phyloP scores from a whole-genome alignment of 805 yeast genomes.

The Monosporozyma yasuniensis region DNA sequence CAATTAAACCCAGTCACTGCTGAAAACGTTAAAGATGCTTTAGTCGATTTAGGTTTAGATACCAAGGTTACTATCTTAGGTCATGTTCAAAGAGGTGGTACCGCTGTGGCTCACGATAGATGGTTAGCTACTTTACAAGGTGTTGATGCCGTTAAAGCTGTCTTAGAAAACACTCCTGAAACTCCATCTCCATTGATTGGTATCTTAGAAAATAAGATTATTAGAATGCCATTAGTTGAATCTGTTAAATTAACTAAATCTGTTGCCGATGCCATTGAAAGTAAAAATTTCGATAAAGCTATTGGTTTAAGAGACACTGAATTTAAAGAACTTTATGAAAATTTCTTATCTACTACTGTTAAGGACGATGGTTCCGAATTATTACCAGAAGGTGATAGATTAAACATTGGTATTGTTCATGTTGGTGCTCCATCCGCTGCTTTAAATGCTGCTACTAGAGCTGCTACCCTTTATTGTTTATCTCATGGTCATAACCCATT shows the following conservation, averaged over 20 bases:
- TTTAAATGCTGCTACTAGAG: slow-evolving; percentile 81
- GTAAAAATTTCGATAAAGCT: slow-evolving; percentile 76
- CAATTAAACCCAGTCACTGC: slow-evolving; percentile 75
- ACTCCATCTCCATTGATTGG: slow-evolving; percentile 95
- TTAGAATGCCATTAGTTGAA: slow-evolving; percentile 77
- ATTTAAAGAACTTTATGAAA: slow-evolving; percentile 68
- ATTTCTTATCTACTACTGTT: slow-evolving; percentile 61
- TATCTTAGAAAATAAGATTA: slow-evolving; percentile 76
- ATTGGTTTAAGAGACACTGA: slow-evolving; percentile 81
- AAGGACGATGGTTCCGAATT: slow-evolving; percentile 55
- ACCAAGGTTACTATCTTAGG: slow-evolving; percentile 93
- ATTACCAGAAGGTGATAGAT: slow-evolving; percentile 51
- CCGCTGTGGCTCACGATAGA: slow-evolving; percentile 93
- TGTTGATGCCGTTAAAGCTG: slow-evolving; percentile 93
- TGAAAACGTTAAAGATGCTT: slow-evolving; percentile 69
- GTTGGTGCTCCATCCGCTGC: slow-evolving; percentile 99
- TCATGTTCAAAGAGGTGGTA: slow-evolving; percentile 98
- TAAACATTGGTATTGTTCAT: slow-evolving; percentile 76
- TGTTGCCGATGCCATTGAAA: slow-evolving; percentile 83
- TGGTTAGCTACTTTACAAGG: slow-evolving; percentile 91
- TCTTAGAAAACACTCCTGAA: slow-evolving; percentile 75
- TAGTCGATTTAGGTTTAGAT: slow-evolving; percentile 80
- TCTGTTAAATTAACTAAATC: slow-evolving; percentile 79
- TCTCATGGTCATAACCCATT: slow-evolving; percentile 84
- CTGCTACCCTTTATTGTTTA: slow-evolving; percentile 84